phyloP scores from a whole-genome alignment of 169 alveolate genomes.

The Plasmodium falciparum region DNA sequence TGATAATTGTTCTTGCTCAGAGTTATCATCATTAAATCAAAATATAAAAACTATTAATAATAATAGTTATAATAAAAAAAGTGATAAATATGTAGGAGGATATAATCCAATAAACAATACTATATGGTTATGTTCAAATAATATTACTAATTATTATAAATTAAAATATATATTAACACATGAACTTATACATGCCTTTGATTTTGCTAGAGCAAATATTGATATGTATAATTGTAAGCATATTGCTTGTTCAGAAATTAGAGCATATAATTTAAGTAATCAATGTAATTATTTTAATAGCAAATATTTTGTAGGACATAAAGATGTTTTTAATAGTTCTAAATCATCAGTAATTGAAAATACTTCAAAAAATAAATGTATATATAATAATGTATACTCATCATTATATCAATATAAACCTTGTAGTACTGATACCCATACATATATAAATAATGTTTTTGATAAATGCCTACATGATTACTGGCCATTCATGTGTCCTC shows the following conservation, averaged over 20 bases:
- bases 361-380: slow-evolving; percentile 52
- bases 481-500: slow-evolving; percentile 83
- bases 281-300: slow-evolving; percentile 82
- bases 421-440: slow-evolving; percentile 35
- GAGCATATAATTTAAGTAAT: slow-evolving; percentile 82
- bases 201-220: slow-evolving; percentile 84
- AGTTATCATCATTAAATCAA: slow-evolving; percentile 7
- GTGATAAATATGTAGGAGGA: slow-evolving; percentile 75
- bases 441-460: slow-evolving; percentile 74
- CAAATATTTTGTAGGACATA: slow-evolving; percentile 20
- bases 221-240: slow-evolving; percentile 80
- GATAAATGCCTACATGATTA: slow-evolving; percentile 76
- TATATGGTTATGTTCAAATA: slow-evolving; percentile 84
- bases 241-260: slow-evolving; percentile 84
- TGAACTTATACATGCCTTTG: slow-evolving; percentile 85
- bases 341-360: slow-evolving; percentile 30
- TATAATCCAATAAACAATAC: slow-evolving; percentile 81
- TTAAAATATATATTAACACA: slow-evolving; percentile 80
- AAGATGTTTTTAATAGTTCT: slow-evolving; percentile 63
- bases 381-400: slow-evolving; percentile 55
- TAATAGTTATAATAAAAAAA: slow-evolving; percentile 10
- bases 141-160: slow-evolving; percentile 76
- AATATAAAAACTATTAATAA: not conserved
- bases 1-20: slow-evolving; percentile 67
- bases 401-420: slow-evolving; percentile 64